Base-by-base conservation (phyloP, 2,329 filamentous ascomycete species). In the Beauveria scarabaeidicola region DNA sequence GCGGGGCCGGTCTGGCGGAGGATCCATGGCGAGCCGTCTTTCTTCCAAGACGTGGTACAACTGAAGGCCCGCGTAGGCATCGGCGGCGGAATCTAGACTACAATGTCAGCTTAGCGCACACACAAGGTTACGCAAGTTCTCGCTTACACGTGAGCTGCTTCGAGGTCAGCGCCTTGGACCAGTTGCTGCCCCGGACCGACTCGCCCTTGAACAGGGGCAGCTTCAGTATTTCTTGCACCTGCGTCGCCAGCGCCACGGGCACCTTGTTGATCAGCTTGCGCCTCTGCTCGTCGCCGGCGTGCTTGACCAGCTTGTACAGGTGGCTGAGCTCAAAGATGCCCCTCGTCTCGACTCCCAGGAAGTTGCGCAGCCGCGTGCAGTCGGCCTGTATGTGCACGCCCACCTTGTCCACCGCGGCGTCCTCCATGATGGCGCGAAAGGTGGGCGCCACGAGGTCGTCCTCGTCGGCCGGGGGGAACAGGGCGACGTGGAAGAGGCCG, bases 251-350 rank as follows among this genome's bases (percentile, higher is more conserved):
- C 2, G 81, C 77, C 10, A 93, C 85, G 6, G 85, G 73, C 54
- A 70, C 78, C 67, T 84, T 89, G 70, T 90, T 88, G 68, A 93
- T 83, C 17, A 79, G 70, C 3, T 77, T 69, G 5, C 76, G 79
- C 41, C 83, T 74, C 53, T 62, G 59, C 6, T 75, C 74, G 58
- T 71, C 71, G 25, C 75, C 72, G 0, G 82, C 84, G 68, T 84
- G 87, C 62, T 86, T 91, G 63, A 96, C 82, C 11, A 96, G 75
- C 64, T 84, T 89, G 72, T 92, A 87, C 25, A 96, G 74, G 68
- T 96, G 88, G 69, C 89, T 93, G 8, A 96, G 78, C 73, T 97
- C 92, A 62, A 96, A 83, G 4, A 90, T 75, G 0, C 89, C 89
- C 53, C 77, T 80, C 1, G 85, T 77, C 0, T 87, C 70, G 27